Percentiles rank a stretch among this genome's conserved stretches.
Conservation (phyloP, 495 filamentous ascomycete genomes). For the Parathielavia appendiculata region DNA sequence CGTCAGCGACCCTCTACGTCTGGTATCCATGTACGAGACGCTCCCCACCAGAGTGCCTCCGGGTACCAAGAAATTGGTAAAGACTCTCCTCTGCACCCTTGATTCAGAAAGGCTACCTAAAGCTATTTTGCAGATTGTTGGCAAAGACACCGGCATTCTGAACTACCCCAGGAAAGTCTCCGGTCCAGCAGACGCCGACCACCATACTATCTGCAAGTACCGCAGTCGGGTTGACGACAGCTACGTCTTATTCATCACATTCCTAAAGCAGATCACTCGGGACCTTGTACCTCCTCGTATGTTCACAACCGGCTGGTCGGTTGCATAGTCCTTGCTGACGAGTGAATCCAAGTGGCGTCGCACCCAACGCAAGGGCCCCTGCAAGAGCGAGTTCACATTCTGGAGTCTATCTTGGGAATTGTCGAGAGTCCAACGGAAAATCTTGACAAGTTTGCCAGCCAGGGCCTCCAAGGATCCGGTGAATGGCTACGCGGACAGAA, state of each 20-base stretch:
- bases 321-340: too few relatives aligned
- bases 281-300: background rate
- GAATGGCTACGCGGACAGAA: conserved; percentile 3
- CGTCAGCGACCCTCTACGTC: background rate
- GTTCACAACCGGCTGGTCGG: too few relatives aligned
- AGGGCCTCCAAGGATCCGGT: background rate
- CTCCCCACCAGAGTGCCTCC: background rate
- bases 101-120: background rate
- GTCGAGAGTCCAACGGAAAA: background rate
- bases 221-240: background rate
- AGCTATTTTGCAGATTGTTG: background rate
- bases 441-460: conserved; percentile 1
- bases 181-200: background rate
- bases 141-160: background rate
- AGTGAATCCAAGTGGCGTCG: too few relatives aligned
- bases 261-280: background rate
- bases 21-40: conserved; percentile 5
- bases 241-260: conserved; percentile 1
- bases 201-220: conserved; percentile 6
- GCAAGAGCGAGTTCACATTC: too few relatives aligned
- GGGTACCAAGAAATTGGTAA: background rate
- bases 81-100: background rate
- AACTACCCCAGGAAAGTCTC: background rate
- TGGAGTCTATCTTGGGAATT: background rate
- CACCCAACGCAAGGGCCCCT: too few relatives aligned